These are phyloP conservation scores for Heliosperma pusillum DNA, from an alignment of 148 eudicot species.

Conservation along the genomic window DNA sequence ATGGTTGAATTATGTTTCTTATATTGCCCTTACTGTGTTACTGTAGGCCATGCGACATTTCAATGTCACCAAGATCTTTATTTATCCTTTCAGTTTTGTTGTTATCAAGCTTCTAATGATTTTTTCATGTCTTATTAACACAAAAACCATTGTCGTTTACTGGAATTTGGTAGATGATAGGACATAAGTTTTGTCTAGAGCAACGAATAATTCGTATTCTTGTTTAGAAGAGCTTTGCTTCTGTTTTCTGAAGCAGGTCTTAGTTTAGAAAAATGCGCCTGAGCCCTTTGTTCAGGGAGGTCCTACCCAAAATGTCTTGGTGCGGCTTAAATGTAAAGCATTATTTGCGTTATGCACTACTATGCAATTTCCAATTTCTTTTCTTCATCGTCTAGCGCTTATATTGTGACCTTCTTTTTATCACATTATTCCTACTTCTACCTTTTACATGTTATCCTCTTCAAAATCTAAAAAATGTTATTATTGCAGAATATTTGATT, in stretches of 20 bases:
- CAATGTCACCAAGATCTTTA: neutral
- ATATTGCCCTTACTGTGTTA: neutral
- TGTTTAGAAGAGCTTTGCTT: neutral
- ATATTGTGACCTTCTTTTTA: neutral
- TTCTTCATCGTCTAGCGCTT: neutral
- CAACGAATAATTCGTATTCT: neutral
- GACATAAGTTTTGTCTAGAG: neutral
- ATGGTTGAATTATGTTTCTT: neutral
- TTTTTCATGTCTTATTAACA: neutral
- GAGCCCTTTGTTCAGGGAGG: neutral
- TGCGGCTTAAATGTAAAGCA: neutral
- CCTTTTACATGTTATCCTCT: neutral
- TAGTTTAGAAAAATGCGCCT: neutral
- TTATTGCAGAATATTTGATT: neutral
- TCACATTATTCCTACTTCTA: neutral
- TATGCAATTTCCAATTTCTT: neutral
- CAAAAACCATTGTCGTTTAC: neutral
- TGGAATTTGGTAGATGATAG: neutral
- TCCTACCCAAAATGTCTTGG: neutral
- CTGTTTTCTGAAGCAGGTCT: neutral
- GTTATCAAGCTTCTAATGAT: neutral
- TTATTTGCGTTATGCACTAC: neutral
- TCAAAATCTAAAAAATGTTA: neutral
- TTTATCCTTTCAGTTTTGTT: neutral
- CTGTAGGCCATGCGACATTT: neutral